phyloP scores from a whole-genome alignment of 148 eudicot genomes.

The Cornus controversa region DNA sequence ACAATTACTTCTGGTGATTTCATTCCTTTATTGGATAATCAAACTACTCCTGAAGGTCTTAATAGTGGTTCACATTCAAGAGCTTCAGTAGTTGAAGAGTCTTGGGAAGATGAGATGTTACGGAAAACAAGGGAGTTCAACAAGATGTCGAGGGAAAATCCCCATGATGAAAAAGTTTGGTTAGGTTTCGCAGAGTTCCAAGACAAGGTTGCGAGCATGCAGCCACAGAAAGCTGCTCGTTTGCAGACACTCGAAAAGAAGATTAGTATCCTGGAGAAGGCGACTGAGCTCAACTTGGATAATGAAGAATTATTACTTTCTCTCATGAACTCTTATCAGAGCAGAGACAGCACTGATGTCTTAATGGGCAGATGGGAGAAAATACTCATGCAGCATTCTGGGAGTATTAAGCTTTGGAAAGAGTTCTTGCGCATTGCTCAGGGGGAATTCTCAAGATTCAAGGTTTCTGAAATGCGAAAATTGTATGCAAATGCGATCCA shows the following conservation, averaged over 20 bases:
- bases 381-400: conserved; percentile 66
- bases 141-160: conserved; percentile 82
- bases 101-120: conserved; percentile 93
- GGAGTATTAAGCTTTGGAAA: conserved; percentile 80
- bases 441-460: conserved; percentile 83
- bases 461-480: conserved; percentile 83
- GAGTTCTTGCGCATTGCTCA: conserved; percentile 72
- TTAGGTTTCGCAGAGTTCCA: conserved; percentile 83
- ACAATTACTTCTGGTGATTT: conserved; percentile 36
- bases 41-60: conserved; percentile 22
- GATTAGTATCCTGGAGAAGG: conserved; percentile 96
- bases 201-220: conserved; percentile 86
- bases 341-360: conserved; percentile 65
- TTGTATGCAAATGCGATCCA: conserved; percentile 75
- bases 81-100: conserved; percentile 60
- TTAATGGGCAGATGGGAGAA: conserved; percentile 91
- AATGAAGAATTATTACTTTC: conserved; percentile 72
- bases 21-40: conserved; percentile 55
- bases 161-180: conserved; percentile 72
- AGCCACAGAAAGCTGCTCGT: conserved; percentile 89
- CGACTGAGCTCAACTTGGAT: conserved; percentile 77
- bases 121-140: conserved; percentile 87
- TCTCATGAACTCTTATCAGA: conserved; percentile 77
- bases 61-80: conserved; percentile 24
- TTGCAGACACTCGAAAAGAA: conserved; percentile 93